Base-by-base conservation (phyloP, 2,329 filamentous ascomycete species). In the Byssoonygena ceratinophila region DNA sequence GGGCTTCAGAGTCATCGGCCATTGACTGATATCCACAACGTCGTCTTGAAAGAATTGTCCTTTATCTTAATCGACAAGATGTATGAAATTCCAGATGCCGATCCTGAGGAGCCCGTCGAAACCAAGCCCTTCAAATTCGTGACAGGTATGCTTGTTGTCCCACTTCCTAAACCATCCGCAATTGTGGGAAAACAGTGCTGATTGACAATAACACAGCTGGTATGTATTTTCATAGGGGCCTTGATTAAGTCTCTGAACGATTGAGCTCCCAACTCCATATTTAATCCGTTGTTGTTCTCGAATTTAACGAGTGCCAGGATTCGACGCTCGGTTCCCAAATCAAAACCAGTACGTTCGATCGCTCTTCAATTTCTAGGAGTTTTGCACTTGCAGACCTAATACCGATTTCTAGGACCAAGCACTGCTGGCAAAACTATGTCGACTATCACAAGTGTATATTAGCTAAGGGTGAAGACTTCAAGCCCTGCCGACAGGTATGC, bases 111-210 rank as follows among this genome's bases (percentile, higher is more conserved):
- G 68, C 78, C 81, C 69, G 82, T 82, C 69, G 86, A 94, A 73
- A 96, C 90, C 76, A 98, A 96, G 84, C 94, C 94, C 75, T 98
- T 98, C 85, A 98, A 98, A 86, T 97, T 97, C 78, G 92, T 97
- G 69, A 97, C 91, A 77, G 91, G 90, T 95, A 81, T 74, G 87
- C 72, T 25, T 41, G 58, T 55, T 51, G 12, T 50, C 46, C n/a
- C 45, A 23, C 44, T 45, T 39, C 27, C 23, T 40, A 25, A 36
- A 32, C 22, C n/a, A 36, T 29, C 31, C 31, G 25, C 6, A 20
- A 29, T 32, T 20, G 27, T 22, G 34, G 14, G 22, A 56, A 57
- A 61, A 61, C 64, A 67, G 64, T 65, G 68, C 72, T 75, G 68
- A 76, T 64, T 51, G 32, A 44, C 31, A 47, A 60, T 56, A 44